Evolutionary conservation across 202 grass and related monocot genomes (phyloP).

Genomic region (Panicum hallii): DNA sequence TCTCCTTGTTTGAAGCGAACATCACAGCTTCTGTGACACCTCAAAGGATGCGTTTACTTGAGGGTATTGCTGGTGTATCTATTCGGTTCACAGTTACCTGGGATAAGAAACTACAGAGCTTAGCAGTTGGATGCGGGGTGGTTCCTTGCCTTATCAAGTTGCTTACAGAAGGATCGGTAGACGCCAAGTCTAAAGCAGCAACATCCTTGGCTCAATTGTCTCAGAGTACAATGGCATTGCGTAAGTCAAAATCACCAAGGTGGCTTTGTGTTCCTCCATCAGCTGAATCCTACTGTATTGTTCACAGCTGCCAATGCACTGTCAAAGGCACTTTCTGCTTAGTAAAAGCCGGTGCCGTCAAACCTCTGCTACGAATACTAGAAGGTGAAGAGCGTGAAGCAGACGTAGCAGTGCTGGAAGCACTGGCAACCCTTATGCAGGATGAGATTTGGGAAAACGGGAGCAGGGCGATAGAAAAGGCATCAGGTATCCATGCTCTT

Average conservation of each 20-base stretch:
- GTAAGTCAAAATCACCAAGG: conserved; percentile 59
- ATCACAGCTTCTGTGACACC: conserved; percentile 38
- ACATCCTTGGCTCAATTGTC: conserved; percentile 78
- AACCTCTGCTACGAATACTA: conserved; percentile 61
- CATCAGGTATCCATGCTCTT: conserved; percentile 65
- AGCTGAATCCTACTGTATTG: conserved; percentile 68
- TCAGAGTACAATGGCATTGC: conserved; percentile 55
- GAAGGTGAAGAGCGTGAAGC: conserved; percentile 70
- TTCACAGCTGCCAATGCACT: conserved; percentile 69
- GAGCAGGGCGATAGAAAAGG: conserved; percentile 68
- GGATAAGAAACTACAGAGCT: conserved; percentile 80
- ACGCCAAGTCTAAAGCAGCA: conserved; percentile 80
- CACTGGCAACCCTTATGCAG: conserved; percentile 70
- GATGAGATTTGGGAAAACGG: conserved; percentile 81
- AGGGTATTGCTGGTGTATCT: conserved; percentile 72
- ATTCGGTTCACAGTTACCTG: conserved; percentile 77
- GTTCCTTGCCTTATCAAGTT: conserved; percentile 76
- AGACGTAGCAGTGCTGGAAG: conserved; percentile 71
- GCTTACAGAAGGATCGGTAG: conserved; percentile 69
- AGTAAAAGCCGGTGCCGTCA: conserved; percentile 68
- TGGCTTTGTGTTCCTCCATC: conserved; percentile 72
- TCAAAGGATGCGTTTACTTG: conserved; percentile 58
- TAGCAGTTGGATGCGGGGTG: conserved; percentile 63
- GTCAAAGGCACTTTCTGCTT: conserved; percentile 82
- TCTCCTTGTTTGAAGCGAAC: conserved; percentile 58